phyloP scores from a whole-genome alignment of 1,139 yeast genomes.

The Scheffersomyces illinoinensis region DNA sequence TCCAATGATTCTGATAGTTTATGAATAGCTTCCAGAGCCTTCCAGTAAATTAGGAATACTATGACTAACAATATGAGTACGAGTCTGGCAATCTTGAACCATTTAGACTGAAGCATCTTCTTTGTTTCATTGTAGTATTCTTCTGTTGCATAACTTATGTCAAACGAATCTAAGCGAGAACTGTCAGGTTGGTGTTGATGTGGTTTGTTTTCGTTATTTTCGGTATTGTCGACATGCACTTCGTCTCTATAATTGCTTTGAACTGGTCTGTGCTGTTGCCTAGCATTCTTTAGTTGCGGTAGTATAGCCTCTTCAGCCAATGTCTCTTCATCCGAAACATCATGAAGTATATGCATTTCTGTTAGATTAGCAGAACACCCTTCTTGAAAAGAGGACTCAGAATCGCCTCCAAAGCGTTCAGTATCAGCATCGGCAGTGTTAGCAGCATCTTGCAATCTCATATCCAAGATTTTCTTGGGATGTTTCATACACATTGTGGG shows the following conservation, averaged over 20 bases:
- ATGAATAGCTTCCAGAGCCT: not conserved
- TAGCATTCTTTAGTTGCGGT: not conserved
- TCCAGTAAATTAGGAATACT: not conserved
- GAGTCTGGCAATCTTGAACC: not conserved
- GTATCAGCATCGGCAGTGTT: not conserved
- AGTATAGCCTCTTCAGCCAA: not conserved
- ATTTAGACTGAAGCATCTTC: not conserved
- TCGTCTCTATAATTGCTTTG: not conserved
- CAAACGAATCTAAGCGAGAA: not conserved
- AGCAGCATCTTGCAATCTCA: not conserved
- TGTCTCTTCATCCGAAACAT: not conserved
- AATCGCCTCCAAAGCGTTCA: not conserved
- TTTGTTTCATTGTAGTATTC: not conserved
- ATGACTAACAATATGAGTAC: not conserved
- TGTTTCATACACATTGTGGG: not conserved
- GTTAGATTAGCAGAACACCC: not conserved
- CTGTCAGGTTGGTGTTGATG: not conserved
- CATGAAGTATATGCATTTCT: not conserved
- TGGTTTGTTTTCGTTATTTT: not conserved
- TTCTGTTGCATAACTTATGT: not conserved
- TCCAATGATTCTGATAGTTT: not conserved
- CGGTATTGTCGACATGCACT: not conserved
- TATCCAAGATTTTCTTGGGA: not conserved
- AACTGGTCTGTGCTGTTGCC: not conserved
- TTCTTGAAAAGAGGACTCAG: not conserved